Evolutionary conservation across 2,329 filamentous ascomycete genomes (phyloP).

Genomic region (Colletotrichum brevisporum): DNA sequence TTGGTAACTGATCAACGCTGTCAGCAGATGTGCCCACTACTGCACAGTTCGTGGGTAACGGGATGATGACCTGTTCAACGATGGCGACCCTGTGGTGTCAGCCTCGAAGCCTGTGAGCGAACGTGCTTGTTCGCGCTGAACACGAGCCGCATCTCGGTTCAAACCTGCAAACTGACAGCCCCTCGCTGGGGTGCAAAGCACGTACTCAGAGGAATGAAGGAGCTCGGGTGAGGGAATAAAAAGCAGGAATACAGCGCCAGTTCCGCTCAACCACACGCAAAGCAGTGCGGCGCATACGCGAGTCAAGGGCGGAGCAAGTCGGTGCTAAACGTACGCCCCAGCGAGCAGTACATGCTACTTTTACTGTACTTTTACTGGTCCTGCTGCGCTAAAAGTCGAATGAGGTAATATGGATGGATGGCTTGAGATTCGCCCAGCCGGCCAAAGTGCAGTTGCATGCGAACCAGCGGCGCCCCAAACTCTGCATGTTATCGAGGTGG

Average conservation of each 20-base stretch:
- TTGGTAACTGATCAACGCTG: background rate
- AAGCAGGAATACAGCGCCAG: background rate
- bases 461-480: constrained; percentile 11
- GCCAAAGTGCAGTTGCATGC: constrained; percentile 11
- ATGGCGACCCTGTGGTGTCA: no score
- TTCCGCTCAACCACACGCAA: background rate
- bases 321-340: constrained; percentile 18
- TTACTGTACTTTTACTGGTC: background rate
- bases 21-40: no score
- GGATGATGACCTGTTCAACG: no score
- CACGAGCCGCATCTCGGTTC: no score
- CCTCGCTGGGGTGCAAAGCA: background rate
- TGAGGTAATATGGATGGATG: background rate
- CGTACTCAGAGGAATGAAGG: background rate
- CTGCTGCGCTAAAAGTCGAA: background rate
- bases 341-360: background rate
- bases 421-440: constrained; percentile 11
- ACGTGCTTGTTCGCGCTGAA: no score
- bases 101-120: no score
- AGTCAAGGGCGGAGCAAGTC: constrained; percentile 27
- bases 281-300: constrained; percentile 8
- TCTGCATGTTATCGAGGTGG: background rate
- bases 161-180: background rate
- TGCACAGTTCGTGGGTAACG: no score
- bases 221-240: constrained; percentile 19